Evolutionary conservation across 805 yeast genomes (phyloP), one percentile per base, ranked within the genome.

Genomic region (Dipodascus geniculatus): DNA sequence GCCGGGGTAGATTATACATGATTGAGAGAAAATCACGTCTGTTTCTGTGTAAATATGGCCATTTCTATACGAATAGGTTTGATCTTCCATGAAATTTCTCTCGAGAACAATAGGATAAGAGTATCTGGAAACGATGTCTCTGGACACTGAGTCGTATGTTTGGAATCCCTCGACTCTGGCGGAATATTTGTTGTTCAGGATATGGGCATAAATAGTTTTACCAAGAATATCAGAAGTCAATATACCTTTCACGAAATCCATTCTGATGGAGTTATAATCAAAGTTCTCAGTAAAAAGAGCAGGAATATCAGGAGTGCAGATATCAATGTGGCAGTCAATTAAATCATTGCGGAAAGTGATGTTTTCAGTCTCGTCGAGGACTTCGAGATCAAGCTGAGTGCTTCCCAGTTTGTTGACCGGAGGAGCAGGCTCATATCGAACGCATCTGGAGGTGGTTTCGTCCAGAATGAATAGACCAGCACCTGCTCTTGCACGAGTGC

Each of bases 121-220:
- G 87, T 96, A 93, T 65, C 98, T 81, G 22, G 89, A 88, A 53
- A 93, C 72, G 44, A 90, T 80, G 66, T 93, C 98, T 68, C 87
- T 93, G 16, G 95, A 80, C 16, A 93, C 81, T 9, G 96, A 90
- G 65, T 85, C 91, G 68, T 90, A 93, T 0, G 98, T 88, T 64
- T 87, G 87, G 83, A 93, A 84, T 65, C 91, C 85, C 64, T 90
- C 95, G n/a, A 88, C 98, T 65, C 99, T 79, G 1, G 96, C 93
- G 24, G 96, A 96, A 64, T 89, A 90, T 55, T 85, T 83, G 53
- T 81, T 83, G 51, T 79, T 81, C 19, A 93, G 78, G 48, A 90
- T 80, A 64, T 87, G 89, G 0, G 96, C 88, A 68, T 91, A 91
- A 28, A 93, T 86, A 54, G 90, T 85, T 66, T 93, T 91, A 59